These are phyloP conservation scores for Dactylis glomerata DNA, from an alignment of 176 grass and related monocot genomes.

Conservation along the genomic window DNA sequence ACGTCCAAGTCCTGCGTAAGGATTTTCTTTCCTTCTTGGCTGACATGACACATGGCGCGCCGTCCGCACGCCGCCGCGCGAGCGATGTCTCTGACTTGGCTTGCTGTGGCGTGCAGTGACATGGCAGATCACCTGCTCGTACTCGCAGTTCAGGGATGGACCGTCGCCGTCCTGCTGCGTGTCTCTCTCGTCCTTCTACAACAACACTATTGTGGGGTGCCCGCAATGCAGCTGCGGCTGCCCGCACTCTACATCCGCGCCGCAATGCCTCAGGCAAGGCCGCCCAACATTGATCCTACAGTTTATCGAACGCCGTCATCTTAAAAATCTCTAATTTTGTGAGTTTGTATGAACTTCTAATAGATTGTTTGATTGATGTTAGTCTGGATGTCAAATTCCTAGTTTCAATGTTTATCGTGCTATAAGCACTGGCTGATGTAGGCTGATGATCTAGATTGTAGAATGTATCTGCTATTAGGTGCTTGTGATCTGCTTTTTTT, in stretches of 20 bases:
- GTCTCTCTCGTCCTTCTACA: slow-evolving; percentile 69
- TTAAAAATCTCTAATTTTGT: no score
- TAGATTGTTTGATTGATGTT: no score
- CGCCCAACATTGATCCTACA: not conserved
- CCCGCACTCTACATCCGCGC: not conserved
- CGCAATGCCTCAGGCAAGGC: slow-evolving; percentile 42
- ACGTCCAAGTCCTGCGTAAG: slow-evolving; percentile 51
- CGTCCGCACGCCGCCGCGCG: not conserved
- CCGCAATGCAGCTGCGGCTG: slow-evolving; percentile 60
- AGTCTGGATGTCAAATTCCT: no score
- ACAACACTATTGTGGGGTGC: slow-evolving; percentile 50
- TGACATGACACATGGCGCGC: not conserved
- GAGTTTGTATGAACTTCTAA: no score
- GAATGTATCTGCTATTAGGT: no score
- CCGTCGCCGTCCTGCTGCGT: slow-evolving; percentile 54
- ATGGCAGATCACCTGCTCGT: slow-evolving; percentile 66
- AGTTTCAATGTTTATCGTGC: no score
- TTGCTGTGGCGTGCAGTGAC: slow-evolving; percentile 47
- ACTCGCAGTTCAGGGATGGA: slow-evolving; percentile 67
- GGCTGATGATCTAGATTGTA: no score
- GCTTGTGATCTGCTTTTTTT: no score
- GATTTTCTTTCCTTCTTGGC: not conserved
- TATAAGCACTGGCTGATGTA: no score
- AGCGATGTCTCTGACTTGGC: not conserved
- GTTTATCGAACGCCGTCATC: no score